phyloP scores from a whole-genome alignment of 2,329 filamentous ascomycete species.

The Pseudogymnoascus sp. region DNA sequence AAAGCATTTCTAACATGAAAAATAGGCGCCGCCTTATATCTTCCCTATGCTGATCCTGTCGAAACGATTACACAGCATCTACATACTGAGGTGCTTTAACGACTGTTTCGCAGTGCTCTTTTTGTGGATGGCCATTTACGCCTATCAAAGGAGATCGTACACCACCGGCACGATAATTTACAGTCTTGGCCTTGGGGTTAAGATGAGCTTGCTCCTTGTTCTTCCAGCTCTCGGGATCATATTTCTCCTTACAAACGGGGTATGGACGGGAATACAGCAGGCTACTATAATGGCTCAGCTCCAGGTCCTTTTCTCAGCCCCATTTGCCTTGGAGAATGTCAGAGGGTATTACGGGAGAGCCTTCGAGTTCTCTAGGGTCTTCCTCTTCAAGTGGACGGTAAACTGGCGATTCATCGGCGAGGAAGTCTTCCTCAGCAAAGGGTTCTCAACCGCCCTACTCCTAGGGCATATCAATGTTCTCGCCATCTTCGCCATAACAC shows the following conservation, averaged over 20 bases:
- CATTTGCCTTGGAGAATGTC: slow-evolving; percentile 60
- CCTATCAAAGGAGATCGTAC: slow-evolving; percentile 68
- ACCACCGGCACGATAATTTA: slow-evolving; percentile 63
- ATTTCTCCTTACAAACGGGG: slow-evolving; percentile 64
- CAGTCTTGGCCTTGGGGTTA: slow-evolving; percentile 75
- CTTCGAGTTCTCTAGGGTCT: slow-evolving; percentile 84
- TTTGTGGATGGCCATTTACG: slow-evolving; percentile 72
- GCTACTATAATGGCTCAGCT: slow-evolving; percentile 65
- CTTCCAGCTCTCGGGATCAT: slow-evolving; percentile 73
- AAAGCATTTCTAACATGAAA: background rate
- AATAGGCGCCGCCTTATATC: slow-evolving; percentile 72
- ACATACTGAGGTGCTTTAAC: slow-evolving; percentile 88
- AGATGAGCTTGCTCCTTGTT: slow-evolving; percentile 83
- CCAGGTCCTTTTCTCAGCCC: slow-evolving; percentile 59
- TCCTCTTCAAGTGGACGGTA: slow-evolving; percentile 97
- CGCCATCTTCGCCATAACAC: slow-evolving; percentile 43
- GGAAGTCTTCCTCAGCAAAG: slow-evolving; percentile 62
- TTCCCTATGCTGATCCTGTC: slow-evolving; percentile 79
- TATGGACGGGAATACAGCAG: slow-evolving; percentile 55
- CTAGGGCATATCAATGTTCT: slow-evolving; percentile 47
- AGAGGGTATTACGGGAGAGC: slow-evolving; percentile 69
- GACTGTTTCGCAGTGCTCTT: slow-evolving; percentile 82
- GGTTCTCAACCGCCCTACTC: slow-evolving; percentile 51
- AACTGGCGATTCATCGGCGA: slow-evolving; percentile 97
- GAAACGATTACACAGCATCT: slow-evolving; percentile 89